Conservation (phyloP, 257 asterid genomes). For the Parsonsia alboflavescens region DNA sequence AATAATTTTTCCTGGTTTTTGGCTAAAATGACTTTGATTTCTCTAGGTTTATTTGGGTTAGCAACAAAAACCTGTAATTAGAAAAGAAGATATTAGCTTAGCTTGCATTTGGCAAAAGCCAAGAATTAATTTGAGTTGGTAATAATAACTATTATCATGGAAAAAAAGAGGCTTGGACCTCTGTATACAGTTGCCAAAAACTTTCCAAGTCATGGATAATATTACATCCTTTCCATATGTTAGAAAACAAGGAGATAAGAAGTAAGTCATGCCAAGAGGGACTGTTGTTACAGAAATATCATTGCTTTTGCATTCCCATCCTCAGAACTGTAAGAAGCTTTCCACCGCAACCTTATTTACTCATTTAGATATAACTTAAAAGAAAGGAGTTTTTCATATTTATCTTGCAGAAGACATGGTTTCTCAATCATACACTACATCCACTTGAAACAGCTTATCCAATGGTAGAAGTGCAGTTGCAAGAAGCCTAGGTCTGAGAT, state of each 20-base stretch:
- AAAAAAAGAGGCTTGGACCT: not conserved
- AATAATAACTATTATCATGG: not conserved
- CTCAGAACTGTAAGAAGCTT: not conserved
- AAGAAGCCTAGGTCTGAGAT: not conserved
- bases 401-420: not conserved
- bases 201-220: not conserved
- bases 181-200: not conserved
- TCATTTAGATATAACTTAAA: not conserved
- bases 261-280: not conserved
- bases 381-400: not conserved
- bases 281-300: not conserved
- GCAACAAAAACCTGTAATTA: slow-evolving; percentile 85
- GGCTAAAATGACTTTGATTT: slow-evolving; percentile 71
- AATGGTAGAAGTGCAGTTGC: not conserved
- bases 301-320: not conserved
- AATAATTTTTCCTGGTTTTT: slow-evolving; percentile 78
- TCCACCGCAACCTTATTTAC: not conserved
- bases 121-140: not conserved
- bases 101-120: slow-evolving; percentile 9
- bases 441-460: not conserved
- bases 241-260: not conserved
- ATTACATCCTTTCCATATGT: not conserved
- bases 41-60: slow-evolving; percentile 93
- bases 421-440: not conserved
- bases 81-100: slow-evolving; percentile 5